Conservation (phyloP, 495 filamentous ascomycete genomes). For the Bombardia bombarda region DNA sequence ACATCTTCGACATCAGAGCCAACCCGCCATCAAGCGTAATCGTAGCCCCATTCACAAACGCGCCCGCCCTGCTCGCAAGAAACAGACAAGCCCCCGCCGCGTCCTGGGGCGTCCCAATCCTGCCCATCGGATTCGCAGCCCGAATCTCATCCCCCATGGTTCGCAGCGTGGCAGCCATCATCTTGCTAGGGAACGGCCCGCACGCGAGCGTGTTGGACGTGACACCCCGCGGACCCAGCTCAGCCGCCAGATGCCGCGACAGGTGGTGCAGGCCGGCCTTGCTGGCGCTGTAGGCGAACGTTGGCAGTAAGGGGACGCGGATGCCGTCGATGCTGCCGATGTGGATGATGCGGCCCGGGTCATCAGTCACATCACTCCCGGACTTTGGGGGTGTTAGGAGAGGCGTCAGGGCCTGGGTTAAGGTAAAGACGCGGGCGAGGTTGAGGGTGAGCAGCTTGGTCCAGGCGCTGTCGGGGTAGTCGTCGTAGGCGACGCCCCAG, state of each 20-base stretch:
- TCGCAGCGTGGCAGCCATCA: conserved; percentile 69
- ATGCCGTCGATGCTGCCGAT: conserved; percentile 72
- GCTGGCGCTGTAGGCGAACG: conserved; percentile 65
- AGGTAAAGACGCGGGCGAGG: conserved; percentile 70
- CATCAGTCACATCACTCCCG: conserved; percentile 18
- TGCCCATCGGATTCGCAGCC: conserved; percentile 55
- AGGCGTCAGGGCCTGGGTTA: conserved; percentile 66
- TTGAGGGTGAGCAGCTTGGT: conserved; percentile 70
- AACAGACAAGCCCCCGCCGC: conserved; percentile 73
- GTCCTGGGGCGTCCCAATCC: conserved; percentile 65
- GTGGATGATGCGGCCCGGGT: conserved; percentile 62
- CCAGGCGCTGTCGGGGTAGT: conserved; percentile 67
- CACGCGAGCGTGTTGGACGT: conserved; percentile 55
- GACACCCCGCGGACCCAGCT: conserved; percentile 61
- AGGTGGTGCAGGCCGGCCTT: conserved; percentile 76
- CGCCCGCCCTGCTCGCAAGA: conserved; percentile 60
- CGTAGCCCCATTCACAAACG: conserved; percentile 71
- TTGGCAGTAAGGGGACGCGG: conserved; percentile 61
- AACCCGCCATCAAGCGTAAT: conserved; percentile 64
- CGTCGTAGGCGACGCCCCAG: conserved; percentile 64
- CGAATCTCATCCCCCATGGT: conserved; percentile 54
- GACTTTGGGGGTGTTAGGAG: conserved; percentile 54
- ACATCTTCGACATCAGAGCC: conserved; percentile 25
- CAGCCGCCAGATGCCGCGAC: conserved; percentile 59
- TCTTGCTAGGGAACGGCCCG: conserved; percentile 74